Base-by-base conservation (phyloP, 2,329 filamentous ascomycete genomes). In the Claviceps capensis region DNA sequence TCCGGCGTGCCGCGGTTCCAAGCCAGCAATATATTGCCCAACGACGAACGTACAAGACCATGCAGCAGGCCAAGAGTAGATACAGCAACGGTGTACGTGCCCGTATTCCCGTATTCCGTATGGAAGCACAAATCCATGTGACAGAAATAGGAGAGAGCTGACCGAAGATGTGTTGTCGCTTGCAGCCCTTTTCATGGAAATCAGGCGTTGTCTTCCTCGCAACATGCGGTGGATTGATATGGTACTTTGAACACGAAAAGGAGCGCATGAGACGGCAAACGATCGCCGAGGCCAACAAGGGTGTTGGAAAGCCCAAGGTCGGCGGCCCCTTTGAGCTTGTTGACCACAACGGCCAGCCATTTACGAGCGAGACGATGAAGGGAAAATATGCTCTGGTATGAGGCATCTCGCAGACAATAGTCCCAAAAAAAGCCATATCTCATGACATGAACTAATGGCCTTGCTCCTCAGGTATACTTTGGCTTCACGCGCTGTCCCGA, bases 401-500 rank as follows among this genome's bases (percentile, higher is more conserved):
- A 34, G 11, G 13, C 14, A 36, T 34, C 23, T 37, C n/a, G 30
- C 16, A 14, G 8, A 34, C 11, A 26, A 23, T 3, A 42, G 1
- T 19, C n/a, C 4, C 40, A 11, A 8, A 13, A 13, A 4, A 42
- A 42, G 6, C 19, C 9, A 19, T 42, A 5, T 26, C n/a, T 46
- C 23, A 11, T 44, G 34, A 30, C 50, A 23, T 38, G 17, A n/a
- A 19, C 4, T 54, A 16, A 49, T 43, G 16, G 1, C 14, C 19
- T 2, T 43, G 9, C 30, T 13, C 19, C 13, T 14, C 41, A 93
- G 88, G 82, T 97, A 40, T 98, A 98, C 72, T 98, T 98, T 66
- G 93, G 93, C 62, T 98, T 98, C 77, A 91, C 88, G 8, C 90
- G 96, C 69, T 98, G 93, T 67, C 93, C 93, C 23, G 93, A 98